phyloP scores from a whole-genome alignment of 2,329 filamentous ascomycete genomes.

The Arthrobotrys pseudoclavata region DNA sequence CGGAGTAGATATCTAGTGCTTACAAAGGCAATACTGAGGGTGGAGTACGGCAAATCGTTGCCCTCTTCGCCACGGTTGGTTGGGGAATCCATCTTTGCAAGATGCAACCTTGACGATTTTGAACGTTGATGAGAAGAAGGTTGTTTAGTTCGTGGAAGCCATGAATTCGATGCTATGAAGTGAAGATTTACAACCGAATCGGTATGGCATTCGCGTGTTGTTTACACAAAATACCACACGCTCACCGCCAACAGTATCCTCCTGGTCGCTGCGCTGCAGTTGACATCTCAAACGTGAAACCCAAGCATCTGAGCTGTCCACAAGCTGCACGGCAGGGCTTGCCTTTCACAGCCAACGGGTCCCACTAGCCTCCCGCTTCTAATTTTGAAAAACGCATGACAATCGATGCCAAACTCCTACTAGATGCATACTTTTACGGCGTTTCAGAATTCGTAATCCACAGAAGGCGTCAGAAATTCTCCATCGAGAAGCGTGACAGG shows the following conservation, averaged over 20 bases:
- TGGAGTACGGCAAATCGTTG: slow-evolving; percentile 14
- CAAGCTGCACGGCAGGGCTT: slow-evolving; percentile 11
- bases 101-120: background rate
- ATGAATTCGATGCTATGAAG: background rate
- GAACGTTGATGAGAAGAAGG: background rate
- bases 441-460: slow-evolving; percentile 31
- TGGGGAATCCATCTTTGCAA: slow-evolving; percentile 19
- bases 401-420: slow-evolving; percentile 10
- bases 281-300: background rate
- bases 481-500: slow-evolving; percentile 16
- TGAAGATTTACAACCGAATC: background rate
- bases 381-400: slow-evolving; percentile 16
- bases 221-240: slow-evolving; percentile 50
- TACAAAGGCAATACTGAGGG: slow-evolving; percentile 45
- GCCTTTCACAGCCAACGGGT: slow-evolving; percentile 7
- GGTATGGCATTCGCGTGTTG: slow-evolving; percentile 15
- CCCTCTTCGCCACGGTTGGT: slow-evolving; percentile 3
- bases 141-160: background rate
- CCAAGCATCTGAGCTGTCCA: slow-evolving; percentile 17
- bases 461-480: slow-evolving; percentile 4
- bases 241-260: background rate
- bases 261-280: background rate
- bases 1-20: background rate
- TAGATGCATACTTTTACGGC: background rate
- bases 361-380: slow-evolving; percentile 20